These are phyloP conservation scores for Penicillium nucicola DNA, from an alignment of 495 filamentous ascomycete genomes.

Conservation along the genomic window DNA sequence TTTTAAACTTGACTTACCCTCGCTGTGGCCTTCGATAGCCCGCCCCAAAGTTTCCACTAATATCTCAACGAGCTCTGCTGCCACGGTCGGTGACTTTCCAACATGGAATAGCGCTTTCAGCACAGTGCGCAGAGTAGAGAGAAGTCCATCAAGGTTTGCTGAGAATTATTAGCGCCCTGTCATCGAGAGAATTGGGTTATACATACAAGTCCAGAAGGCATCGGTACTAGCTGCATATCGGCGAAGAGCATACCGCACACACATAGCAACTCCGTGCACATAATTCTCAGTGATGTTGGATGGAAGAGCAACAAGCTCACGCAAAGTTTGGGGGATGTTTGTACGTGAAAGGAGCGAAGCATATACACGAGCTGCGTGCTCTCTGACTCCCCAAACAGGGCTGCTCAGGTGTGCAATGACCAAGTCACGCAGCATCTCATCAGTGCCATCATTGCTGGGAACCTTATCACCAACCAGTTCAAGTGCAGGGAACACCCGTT, in stretches of 20 bases:
- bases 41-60: constrained; percentile 39
- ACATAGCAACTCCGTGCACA: constrained; percentile 61
- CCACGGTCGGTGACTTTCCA: constrained; percentile 39
- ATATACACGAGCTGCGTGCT: constrained; percentile 82
- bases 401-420: constrained; percentile 56
- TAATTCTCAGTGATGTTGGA: constrained; percentile 50
- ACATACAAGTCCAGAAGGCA: constrained; percentile 27
- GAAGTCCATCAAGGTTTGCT: constrained; percentile 30
- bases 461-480: constrained; percentile 67
- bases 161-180: background rate
- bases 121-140: constrained; percentile 22
- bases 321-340: constrained; percentile 49
- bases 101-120: constrained; percentile 26
- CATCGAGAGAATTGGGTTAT: background rate
- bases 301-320: constrained; percentile 39
- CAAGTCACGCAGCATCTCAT: constrained; percentile 30
- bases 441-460: constrained; percentile 32
- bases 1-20: constrained; percentile 18
- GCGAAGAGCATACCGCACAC: constrained; percentile 46
- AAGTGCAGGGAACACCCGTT: constrained; percentile 83
- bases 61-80: constrained; percentile 37
- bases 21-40: constrained; percentile 25
- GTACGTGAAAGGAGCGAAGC: constrained; percentile 57
- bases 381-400: constrained; percentile 80
- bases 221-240: constrained; percentile 32